A percentile compares a stretch with the other conserved stretches of the same genome.
These are phyloP conservation scores for Immersiporthe knoxdaviesiana DNA, from an alignment of 2,329 filamentous ascomycete species.

Conservation along the genomic window DNA sequence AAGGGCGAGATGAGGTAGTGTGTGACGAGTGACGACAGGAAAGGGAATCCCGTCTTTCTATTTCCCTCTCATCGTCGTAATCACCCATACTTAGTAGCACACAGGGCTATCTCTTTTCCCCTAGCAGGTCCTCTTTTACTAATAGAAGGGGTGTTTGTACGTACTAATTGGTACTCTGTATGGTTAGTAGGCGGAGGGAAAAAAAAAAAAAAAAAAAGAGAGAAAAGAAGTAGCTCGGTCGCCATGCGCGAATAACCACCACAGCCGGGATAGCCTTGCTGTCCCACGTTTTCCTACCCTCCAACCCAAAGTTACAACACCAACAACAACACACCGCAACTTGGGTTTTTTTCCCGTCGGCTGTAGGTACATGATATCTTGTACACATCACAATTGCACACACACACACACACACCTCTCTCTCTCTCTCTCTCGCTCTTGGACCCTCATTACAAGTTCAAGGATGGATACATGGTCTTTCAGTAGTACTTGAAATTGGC, in stretches of 20 bases:
- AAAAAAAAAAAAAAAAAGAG: neutral
- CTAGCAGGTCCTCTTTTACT: neutral
- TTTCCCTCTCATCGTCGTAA: neutral
- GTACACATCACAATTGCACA: neutral
- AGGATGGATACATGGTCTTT: no score
- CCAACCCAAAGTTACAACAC: constrained; percentile 12
- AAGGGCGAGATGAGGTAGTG: no score
- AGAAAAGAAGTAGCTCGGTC: neutral
- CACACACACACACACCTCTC: no score
- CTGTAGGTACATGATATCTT: neutral
- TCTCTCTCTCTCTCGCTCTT: no score
- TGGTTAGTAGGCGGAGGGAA: no score
- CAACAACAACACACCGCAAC: constrained; percentile 13
- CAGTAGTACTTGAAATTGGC: no score
- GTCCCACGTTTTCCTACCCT: constrained; percentile 16
- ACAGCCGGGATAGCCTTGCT: constrained; percentile 13
- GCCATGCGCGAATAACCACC: neutral
- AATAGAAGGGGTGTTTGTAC: neutral
- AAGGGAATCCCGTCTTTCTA: neutral
- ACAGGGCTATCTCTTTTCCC: neutral
- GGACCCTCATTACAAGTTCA: no score
- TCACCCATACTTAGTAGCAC: neutral
- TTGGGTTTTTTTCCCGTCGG: neutral
- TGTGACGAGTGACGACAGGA: no score
- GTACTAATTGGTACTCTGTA: no score